These are phyloP conservation scores for Takashimella tepidaria DNA, from an alignment of 1,284 basidiomycete genomes.

Conservation along the genomic window DNA sequence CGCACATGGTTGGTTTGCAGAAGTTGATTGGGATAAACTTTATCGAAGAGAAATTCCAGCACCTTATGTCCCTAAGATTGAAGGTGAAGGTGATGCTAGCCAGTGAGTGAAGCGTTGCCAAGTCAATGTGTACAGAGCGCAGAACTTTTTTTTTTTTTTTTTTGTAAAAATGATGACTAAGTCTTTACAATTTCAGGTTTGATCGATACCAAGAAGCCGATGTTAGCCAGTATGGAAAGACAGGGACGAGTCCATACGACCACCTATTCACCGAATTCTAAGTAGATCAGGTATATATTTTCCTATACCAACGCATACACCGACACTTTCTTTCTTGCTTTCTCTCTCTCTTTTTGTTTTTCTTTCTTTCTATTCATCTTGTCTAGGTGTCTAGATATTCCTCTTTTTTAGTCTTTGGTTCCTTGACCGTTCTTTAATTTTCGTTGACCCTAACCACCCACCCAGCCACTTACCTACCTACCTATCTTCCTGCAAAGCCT, in stretches of 20 bases:
- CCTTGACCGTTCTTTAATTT: too few species aligned
- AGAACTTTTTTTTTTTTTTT: neutral
- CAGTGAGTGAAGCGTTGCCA: slow-evolving; percentile 58
- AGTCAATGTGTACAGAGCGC: too few species aligned
- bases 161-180: neutral
- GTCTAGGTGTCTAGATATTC: too few species aligned
- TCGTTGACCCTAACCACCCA: too few species aligned
- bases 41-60: slow-evolving; percentile 83
- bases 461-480: too few species aligned
- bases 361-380: too few species aligned
- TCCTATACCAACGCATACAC: too few species aligned
- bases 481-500: too few species aligned
- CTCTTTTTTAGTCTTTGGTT: too few species aligned
- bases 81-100: slow-evolving; percentile 80
- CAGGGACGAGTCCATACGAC: slow-evolving; percentile 46
- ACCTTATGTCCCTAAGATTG: slow-evolving; percentile 87
- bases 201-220: slow-evolving; percentile 50
- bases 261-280: slow-evolving; percentile 48
- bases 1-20: slow-evolving; percentile 91
- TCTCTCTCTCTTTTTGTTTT: too few species aligned
- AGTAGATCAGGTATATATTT: too few species aligned
- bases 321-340: too few species aligned
- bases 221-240: slow-evolving; percentile 48
- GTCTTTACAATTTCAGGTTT: slow-evolving; percentile 32
- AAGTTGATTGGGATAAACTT: slow-evolving; percentile 90